Percentiles rank a stretch among this genome's conserved stretches.
Evolutionary conservation across 2,329 filamentous ascomycete genomes (phyloP).

Genomic region (Aaosphaeria arxii): DNA sequence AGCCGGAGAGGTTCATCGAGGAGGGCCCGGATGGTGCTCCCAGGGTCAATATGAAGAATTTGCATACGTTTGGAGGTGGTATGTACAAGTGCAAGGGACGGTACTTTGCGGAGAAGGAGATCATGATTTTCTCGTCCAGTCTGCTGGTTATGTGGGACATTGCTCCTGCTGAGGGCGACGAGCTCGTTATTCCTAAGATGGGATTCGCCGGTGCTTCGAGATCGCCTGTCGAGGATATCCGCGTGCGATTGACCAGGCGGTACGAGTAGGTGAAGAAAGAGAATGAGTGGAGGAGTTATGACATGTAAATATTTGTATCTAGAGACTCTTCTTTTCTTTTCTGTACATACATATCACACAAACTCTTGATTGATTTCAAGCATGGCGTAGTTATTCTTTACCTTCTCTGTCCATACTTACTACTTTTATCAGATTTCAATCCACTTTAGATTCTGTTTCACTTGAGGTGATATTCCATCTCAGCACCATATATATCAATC

Average conservation of each 20-base stretch:
- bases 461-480: too few species aligned
- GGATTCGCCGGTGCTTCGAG: constrained; percentile 7
- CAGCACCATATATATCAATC: too few species aligned
- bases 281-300: too few species aligned
- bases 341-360: too few species aligned
- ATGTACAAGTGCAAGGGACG: constrained; percentile 13
- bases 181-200: constrained; percentile 8
- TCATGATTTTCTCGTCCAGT: constrained; percentile 8
- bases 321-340: too few species aligned
- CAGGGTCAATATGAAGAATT: constrained; percentile 8
- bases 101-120: constrained; percentile 13
- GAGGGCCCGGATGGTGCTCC: constrained; percentile 3
- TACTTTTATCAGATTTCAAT: too few species aligned
- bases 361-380: too few species aligned
- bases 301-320: too few species aligned
- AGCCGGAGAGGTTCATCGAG: constrained; percentile 9
- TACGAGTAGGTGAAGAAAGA: constrained; percentile 2
- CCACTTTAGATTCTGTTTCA: too few species aligned
- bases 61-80: constrained; percentile 11
- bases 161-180: constrained; percentile 1
- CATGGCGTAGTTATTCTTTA: too few species aligned
- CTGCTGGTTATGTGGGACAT: constrained; percentile 12
- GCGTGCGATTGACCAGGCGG: constrained; percentile 8
- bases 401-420: too few species aligned
- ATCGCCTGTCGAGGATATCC: constrained; percentile 6